Conservation (phyloP, 2,329 filamentous ascomycete genomes). For the Cytospora piceae region DNA sequence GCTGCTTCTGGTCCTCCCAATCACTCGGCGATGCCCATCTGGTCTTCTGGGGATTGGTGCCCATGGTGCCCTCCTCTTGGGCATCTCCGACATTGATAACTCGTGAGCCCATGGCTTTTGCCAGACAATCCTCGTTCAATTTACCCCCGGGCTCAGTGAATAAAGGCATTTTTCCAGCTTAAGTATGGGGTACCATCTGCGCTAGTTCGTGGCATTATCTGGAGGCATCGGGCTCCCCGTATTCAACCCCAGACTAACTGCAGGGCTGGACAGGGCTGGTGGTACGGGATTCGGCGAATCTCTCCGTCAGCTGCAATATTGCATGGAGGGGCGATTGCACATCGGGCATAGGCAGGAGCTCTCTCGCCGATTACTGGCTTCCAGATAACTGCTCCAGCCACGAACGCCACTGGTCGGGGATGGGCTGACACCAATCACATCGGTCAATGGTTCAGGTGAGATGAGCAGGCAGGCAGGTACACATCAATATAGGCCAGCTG, state of each 20-base stretch:
- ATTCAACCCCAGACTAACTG: too few species aligned
- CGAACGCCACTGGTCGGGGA: too few species aligned
- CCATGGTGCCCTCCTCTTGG: not conserved
- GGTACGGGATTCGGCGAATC: not conserved
- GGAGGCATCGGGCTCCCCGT: not conserved
- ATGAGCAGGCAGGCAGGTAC: not conserved
- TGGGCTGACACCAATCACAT: not conserved
- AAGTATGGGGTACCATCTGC: not conserved
- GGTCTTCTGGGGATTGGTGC: slow-evolving; percentile 6
- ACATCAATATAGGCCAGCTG: not conserved
- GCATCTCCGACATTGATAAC: slow-evolving; percentile 8
- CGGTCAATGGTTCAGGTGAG: not conserved
- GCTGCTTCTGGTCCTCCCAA: slow-evolving; percentile 30
- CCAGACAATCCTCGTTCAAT: not conserved
- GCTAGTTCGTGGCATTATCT: not conserved
- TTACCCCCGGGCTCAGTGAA: not conserved
- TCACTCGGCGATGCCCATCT: slow-evolving; percentile 23
- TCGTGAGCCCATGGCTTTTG: not conserved
- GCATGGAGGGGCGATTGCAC: too few species aligned
- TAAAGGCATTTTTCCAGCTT: not conserved
- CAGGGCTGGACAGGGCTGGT: too few species aligned
- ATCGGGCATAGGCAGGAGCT: too few species aligned
- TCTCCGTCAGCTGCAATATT: not conserved
- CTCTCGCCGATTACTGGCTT: too few species aligned
- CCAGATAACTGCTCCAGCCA: too few species aligned